Evolutionary conservation across 768 basidiomycete genomes (phyloP).

Genomic region (Chalciporus chontae): DNA sequence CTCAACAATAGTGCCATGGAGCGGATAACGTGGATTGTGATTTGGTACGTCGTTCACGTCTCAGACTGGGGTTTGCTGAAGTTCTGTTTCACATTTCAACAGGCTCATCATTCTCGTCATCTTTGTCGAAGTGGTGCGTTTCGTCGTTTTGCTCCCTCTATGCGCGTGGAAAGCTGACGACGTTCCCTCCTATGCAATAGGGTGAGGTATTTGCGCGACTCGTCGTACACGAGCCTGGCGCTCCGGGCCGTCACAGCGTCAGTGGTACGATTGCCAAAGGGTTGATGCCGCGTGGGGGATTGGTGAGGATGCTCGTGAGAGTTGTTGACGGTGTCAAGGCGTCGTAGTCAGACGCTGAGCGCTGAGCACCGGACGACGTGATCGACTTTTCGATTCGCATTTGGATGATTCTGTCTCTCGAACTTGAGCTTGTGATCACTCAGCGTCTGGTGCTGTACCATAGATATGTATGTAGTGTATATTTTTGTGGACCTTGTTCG

Average conservation of each 20-base stretch:
- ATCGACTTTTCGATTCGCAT: no score
- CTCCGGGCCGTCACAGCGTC: neutral
- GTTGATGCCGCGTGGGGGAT: constrained; percentile 24
- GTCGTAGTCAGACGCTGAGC: neutral
- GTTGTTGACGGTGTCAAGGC: constrained; percentile 15
- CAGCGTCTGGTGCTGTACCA: no score
- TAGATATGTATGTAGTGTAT: no score
- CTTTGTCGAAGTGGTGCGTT: constrained; percentile 77
- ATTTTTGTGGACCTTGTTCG: no score
- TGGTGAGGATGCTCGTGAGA: constrained; percentile 20
- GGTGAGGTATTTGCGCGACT: constrained; percentile 79
- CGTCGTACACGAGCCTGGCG: constrained; percentile 51
- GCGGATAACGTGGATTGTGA: constrained; percentile 80
- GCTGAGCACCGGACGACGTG: no score
- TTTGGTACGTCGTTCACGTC: constrained; percentile 52
- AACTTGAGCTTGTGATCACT: no score
- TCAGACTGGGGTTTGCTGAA: constrained; percentile 21
- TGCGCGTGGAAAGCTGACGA: neutral
- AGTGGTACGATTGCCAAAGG: constrained; percentile 6
- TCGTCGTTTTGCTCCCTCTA: neutral
- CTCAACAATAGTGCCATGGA: constrained; percentile 88
- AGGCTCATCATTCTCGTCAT: constrained; percentile 90
- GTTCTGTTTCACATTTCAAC: constrained; percentile 17
- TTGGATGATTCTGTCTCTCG: no score
- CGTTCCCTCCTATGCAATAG: constrained; percentile 31